phyloP scores from a whole-genome alignment of 2,329 filamentous ascomycete species.

The Hypoxylon sp. region DNA sequence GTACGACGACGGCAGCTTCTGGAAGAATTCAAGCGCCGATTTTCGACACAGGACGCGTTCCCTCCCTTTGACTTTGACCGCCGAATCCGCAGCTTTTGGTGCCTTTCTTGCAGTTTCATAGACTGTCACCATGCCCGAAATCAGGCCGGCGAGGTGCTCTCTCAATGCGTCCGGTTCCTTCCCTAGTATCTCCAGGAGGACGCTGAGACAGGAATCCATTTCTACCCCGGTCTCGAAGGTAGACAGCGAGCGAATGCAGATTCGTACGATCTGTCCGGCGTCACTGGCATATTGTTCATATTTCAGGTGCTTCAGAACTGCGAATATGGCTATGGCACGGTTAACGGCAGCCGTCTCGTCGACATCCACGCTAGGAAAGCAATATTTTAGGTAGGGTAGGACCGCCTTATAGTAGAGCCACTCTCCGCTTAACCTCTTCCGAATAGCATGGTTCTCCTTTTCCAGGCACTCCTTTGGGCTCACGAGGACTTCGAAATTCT shows the following conservation, averaged over 20 bases:
- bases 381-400: slow-evolving; percentile 53
- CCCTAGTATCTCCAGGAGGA: slow-evolving; percentile 62
- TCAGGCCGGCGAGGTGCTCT: slow-evolving; percentile 62
- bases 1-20: slow-evolving; percentile 60
- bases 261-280: slow-evolving; percentile 58
- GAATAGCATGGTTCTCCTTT: slow-evolving; percentile 45
- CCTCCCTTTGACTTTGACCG: slow-evolving; percentile 26
- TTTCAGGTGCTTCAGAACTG: slow-evolving; percentile 62
- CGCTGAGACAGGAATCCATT: slow-evolving; percentile 60
- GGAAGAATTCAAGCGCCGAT: slow-evolving; percentile 61
- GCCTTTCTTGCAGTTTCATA: slow-evolving; percentile 51
- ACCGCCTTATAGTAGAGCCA: slow-evolving; percentile 51
- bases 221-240: slow-evolving; percentile 58
- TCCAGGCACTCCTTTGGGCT: slow-evolving; percentile 47
- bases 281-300: slow-evolving; percentile 66
- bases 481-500: slow-evolving; percentile 46
- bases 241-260: slow-evolving; percentile 62
- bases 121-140: slow-evolving; percentile 57
- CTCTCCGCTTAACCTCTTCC: slow-evolving; percentile 43
- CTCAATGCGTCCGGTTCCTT: slow-evolving; percentile 60
- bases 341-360: slow-evolving; percentile 51
- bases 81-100: slow-evolving; percentile 25
- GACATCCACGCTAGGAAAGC: slow-evolving; percentile 52
- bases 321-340: slow-evolving; percentile 61
- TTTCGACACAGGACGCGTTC: slow-evolving; percentile 57